A percentile compares a stretch with the other conserved stretches of the same genome.
phyloP scores from a whole-genome alignment of 108 stramenopile genomes.

The Parmales sp. region DNA sequence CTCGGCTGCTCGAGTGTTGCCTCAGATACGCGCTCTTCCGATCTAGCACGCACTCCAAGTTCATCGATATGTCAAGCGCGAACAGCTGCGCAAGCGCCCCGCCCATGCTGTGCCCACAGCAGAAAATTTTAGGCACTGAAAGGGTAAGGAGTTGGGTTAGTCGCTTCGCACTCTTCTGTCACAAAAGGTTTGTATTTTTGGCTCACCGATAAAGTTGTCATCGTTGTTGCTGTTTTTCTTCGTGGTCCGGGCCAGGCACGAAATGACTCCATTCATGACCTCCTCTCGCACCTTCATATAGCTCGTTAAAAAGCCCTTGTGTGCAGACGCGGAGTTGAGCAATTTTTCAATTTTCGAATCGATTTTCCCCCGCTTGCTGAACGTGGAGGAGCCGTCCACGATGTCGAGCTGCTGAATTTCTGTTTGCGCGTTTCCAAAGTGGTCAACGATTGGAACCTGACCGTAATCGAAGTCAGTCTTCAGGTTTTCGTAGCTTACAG shows the following conservation, averaged over 20 bases:
- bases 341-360: no score
- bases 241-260: neutral
- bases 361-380: no score
- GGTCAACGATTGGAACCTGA: slow-evolving; percentile 21
- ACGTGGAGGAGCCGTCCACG: neutral
- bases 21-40: neutral
- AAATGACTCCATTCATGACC: slow-evolving; percentile 40
- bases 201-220: no score
- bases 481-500: slow-evolving; percentile 59
- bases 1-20: neutral
- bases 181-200: no score
- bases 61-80: slow-evolving; percentile 61
- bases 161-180: no score
- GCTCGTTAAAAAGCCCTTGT: slow-evolving; percentile 60
- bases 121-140: slow-evolving; percentile 64
- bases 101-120: slow-evolving; percentile 60
- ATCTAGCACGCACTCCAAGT: slow-evolving; percentile 48
- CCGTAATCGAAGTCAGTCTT: slow-evolving; percentile 60
- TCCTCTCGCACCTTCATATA: slow-evolving; percentile 54
- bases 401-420: neutral
- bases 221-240: neutral
- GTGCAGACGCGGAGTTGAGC: no score
- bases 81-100: slow-evolving; percentile 60
- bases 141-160: no score
- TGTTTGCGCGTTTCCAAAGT: neutral